A percentile compares a stretch with the other conserved stretches of the same genome.
Conservation (phyloP, 2,329 filamentous ascomycete species). For the Diaporthe citrichinensis region DNA sequence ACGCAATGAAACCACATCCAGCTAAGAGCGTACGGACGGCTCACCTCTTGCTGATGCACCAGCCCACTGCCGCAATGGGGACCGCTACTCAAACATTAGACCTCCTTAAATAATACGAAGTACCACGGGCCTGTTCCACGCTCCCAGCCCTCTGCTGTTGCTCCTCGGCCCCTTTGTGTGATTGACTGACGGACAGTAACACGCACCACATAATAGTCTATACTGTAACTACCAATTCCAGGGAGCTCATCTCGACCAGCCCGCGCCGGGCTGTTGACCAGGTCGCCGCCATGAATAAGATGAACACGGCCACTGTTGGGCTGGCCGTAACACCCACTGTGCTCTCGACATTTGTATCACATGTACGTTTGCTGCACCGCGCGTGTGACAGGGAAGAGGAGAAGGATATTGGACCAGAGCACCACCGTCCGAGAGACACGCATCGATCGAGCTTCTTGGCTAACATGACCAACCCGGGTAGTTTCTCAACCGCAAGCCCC, state of each 20-base stretch:
- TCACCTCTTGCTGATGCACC: slow-evolving; percentile 10
- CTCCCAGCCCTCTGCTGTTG: neutral
- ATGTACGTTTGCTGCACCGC: slow-evolving; percentile 69
- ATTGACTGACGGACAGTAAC: neutral
- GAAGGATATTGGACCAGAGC: neutral
- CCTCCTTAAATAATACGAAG: slow-evolving; percentile 33
- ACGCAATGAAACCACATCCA: slow-evolving; percentile 30
- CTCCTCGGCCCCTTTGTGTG: slow-evolving; percentile 4
- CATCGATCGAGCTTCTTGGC: slow-evolving; percentile 18
- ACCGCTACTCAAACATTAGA: slow-evolving; percentile 1
- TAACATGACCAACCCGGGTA: slow-evolving; percentile 52
- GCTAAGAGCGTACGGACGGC: slow-evolving; percentile 8
- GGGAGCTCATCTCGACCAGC: neutral
- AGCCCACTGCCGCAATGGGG: slow-evolving; percentile 12
- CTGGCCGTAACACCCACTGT: slow-evolving; percentile 90
- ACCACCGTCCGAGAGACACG: neutral
- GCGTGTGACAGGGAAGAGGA: neutral
- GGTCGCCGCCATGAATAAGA: slow-evolving; percentile 58
- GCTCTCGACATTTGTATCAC: slow-evolving; percentile 86
- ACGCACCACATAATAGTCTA: neutral
- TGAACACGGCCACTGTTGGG: slow-evolving; percentile 86
- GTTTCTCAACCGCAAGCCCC: slow-evolving; percentile 85
- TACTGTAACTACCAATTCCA: neutral
- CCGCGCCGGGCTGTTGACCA: slow-evolving; percentile 1
- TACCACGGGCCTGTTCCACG: neutral